A percentile compares a stretch with the other conserved stretches of the same genome.
phyloP scores from a whole-genome alignment of 192 early-diverging fungal species.

The Phlyctochytrium bullatum region DNA sequence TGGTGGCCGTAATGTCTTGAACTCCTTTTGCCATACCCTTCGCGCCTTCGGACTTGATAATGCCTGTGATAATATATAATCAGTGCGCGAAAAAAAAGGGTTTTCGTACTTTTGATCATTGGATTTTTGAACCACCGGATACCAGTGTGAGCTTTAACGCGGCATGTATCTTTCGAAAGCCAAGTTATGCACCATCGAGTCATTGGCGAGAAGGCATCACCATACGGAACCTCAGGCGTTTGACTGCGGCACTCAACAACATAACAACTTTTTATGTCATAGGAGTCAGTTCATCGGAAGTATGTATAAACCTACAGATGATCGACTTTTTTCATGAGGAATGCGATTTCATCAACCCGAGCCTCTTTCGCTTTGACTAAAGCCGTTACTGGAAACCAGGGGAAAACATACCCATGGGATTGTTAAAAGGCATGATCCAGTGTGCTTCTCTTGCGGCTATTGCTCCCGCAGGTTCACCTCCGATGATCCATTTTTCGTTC shows the following conservation, averaged over 20 bases:
- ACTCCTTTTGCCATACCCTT: background rate
- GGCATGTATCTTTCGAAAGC: slow-evolving; percentile 20
- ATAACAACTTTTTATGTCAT: too few relatives aligned
- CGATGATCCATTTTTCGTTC: slow-evolving; percentile 9
- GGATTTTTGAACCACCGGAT: too few relatives aligned
- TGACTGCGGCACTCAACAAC: too few relatives aligned
- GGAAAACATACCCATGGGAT: slow-evolving; percentile 56
- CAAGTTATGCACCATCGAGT: slow-evolving; percentile 4
- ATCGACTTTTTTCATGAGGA: slow-evolving; percentile 54
- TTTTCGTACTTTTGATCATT: too few relatives aligned
- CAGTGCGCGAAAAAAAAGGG: too few relatives aligned
- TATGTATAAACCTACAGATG: slow-evolving; percentile 60
- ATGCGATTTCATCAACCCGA: slow-evolving; percentile 56
- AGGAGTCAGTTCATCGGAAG: too few relatives aligned
- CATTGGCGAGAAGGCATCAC: too few relatives aligned
- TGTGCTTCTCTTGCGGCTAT: slow-evolving; percentile 42
- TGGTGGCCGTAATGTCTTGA: background rate
- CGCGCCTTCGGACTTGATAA: slow-evolving; percentile 4
- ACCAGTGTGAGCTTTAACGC: too few relatives aligned
- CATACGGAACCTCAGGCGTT: too few relatives aligned
- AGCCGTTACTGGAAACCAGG: background rate
- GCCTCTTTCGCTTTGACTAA: slow-evolving; percentile 70
- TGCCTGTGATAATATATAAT: too few relatives aligned
- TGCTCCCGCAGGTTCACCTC: slow-evolving; percentile 19
- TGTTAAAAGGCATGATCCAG: slow-evolving; percentile 68